Conservation (phyloP, 352 stramenopile species). For the Elongisporangium anandrum region DNA sequence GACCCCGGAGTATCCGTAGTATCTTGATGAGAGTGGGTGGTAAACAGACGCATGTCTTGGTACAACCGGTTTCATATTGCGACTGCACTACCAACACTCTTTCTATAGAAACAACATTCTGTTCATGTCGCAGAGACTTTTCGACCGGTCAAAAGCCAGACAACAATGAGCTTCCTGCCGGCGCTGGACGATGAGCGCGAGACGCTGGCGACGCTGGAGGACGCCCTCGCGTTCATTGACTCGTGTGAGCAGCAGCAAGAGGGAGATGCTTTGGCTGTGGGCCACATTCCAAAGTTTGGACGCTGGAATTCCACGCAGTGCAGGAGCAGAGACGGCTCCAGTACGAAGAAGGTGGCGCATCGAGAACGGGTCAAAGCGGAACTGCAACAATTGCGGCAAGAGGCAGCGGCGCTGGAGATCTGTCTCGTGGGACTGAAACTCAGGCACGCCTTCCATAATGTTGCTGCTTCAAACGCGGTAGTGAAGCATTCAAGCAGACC, state of each 20-base stretch:
- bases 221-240: slow-evolving; percentile 23
- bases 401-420: not conserved
- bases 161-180: slow-evolving; percentile 19
- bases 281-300: not conserved
- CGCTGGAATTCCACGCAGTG: not conserved
- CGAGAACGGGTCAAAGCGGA: not conserved
- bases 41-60: too few relatives aligned
- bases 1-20: too few relatives aligned
- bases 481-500: too few relatives aligned
- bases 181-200: slow-evolving; percentile 15
- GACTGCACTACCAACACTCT: too few relatives aligned
- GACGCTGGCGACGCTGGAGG: slow-evolving; percentile 18
- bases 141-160: too few relatives aligned
- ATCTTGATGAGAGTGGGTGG: too few relatives aligned
- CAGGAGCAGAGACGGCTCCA: not conserved
- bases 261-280: not conserved
- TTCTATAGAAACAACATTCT: too few relatives aligned
- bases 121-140: too few relatives aligned
- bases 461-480: not conserved
- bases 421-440: not conserved
- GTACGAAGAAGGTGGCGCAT: not conserved
- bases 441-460: not conserved
- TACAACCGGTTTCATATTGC: too few relatives aligned
- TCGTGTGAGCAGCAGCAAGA: slow-evolving; percentile 4
- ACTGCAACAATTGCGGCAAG: not conserved